Percentiles rank a stretch among this genome's conserved stretches.
These are phyloP conservation scores for Saccharomycopsis fibuligera DNA, from an alignment of 805 yeast species.

Conservation along the genomic window DNA sequence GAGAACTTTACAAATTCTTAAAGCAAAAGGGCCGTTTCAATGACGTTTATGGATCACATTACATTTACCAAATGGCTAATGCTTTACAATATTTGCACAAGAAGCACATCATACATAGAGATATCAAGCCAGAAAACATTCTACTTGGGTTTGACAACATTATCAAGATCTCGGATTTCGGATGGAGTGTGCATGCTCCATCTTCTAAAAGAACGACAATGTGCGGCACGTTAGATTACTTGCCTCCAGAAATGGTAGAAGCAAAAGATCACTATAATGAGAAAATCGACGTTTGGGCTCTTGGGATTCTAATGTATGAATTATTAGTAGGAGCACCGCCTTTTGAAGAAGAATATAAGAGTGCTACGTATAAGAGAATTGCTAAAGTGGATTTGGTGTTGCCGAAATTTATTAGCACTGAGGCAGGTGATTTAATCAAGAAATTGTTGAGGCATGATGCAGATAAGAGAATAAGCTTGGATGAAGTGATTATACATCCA, in stretches of 20 bases:
- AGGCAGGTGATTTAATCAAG: constrained; percentile 70
- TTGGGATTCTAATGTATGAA: constrained; percentile 83
- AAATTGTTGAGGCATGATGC: constrained; percentile 65
- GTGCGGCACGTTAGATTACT: constrained; percentile 91
- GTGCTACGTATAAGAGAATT: constrained; percentile 74
- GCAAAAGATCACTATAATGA: constrained; percentile 64
- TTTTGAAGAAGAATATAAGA: constrained; percentile 75
- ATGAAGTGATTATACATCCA: constrained; percentile 65
- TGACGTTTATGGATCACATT: constrained; percentile 69
- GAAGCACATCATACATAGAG: constrained; percentile 82
- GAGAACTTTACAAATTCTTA: constrained; percentile 76
- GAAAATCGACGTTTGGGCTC: constrained; percentile 85
- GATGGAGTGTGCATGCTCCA: constrained; percentile 83
- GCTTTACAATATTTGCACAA: constrained; percentile 75
- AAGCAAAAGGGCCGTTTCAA: constrained; percentile 62
- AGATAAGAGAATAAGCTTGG: constrained; percentile 51
- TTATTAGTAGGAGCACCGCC: constrained; percentile 87
- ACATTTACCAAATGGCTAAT: constrained; percentile 74
- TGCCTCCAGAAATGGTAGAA: constrained; percentile 94
- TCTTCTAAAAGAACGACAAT: constrained; percentile 63
- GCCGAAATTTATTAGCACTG: constrained; percentile 62
- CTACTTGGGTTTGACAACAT: constrained; percentile 68
- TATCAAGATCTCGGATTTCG: constrained; percentile 86
- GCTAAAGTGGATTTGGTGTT: constrained; percentile 68
- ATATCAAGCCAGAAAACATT: constrained; percentile 90